Evolutionary conservation across 2,329 filamentous ascomycete genomes (phyloP).

Genomic region (Septoria petroselini): DNA sequence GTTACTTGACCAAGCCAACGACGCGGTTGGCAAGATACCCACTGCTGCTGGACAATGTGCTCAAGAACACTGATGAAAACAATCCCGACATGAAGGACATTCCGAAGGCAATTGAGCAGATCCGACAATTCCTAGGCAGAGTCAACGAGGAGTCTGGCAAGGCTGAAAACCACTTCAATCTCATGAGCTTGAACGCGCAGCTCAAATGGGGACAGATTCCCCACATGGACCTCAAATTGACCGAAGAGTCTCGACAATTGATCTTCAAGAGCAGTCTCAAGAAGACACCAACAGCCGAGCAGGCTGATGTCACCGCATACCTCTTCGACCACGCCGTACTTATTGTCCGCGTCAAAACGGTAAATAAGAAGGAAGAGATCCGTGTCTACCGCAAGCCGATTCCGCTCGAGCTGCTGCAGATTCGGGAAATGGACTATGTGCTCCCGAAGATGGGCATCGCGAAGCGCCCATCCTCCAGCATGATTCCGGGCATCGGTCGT

Average conservation of each 20-base stretch:
- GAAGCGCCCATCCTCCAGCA: constrained; percentile 83
- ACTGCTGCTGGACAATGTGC: constrained; percentile 81
- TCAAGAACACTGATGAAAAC: constrained; percentile 86
- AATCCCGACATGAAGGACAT: constrained; percentile 90
- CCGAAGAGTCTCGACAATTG: constrained; percentile 86
- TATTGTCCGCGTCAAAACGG: constrained; percentile 83
- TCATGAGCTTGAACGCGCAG: constrained; percentile 86
- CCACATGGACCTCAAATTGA: constrained; percentile 88
- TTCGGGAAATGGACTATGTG: constrained; percentile 95
- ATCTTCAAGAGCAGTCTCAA: constrained; percentile 93
- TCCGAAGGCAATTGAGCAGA: constrained; percentile 80
- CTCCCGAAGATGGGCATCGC: constrained; percentile 75
- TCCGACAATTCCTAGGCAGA: constrained; percentile 78
- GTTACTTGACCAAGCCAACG: constrained; percentile 95
- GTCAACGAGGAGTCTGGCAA: constrained; percentile 96
- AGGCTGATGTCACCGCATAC: constrained; percentile 83
- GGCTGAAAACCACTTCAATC: constrained; percentile 94
- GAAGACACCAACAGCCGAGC: constrained; percentile 81
- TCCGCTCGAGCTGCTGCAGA: constrained; percentile 85
- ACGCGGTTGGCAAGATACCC: constrained; percentile 93
- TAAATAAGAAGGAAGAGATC: constrained; percentile 89
- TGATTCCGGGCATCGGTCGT: constrained; percentile 59
- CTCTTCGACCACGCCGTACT: constrained; percentile 95
- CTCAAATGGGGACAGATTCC: constrained; percentile 88
- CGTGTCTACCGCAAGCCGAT: constrained; percentile 96